Percentiles rank a stretch among this genome's conserved stretches.
Evolutionary conservation across 331 rosid species (phyloP).

Genomic region (Saraca asoca): DNA sequence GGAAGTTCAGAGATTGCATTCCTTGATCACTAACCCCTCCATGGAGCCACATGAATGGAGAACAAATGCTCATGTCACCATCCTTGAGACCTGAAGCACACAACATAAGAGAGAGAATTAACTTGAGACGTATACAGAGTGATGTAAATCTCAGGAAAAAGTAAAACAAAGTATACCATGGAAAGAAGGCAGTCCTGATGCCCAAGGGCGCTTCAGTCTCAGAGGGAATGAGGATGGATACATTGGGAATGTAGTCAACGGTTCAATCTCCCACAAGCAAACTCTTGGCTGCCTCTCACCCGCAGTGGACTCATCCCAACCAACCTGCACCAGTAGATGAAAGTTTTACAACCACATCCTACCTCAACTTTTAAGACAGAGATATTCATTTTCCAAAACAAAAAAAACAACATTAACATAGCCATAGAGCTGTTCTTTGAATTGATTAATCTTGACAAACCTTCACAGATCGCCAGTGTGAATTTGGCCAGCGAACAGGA

Average conservation of each 20-base stretch:
- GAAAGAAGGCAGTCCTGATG: slow-evolving; percentile 68
- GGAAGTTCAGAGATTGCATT: slow-evolving; percentile 70
- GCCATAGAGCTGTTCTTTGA: slow-evolving; percentile 8
- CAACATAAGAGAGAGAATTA: slow-evolving; percentile 12
- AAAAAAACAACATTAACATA: neutral
- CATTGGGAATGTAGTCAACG: slow-evolving; percentile 91
- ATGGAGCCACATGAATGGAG: slow-evolving; percentile 78
- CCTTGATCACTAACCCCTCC: slow-evolving; percentile 72
- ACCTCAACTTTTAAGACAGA: slow-evolving; percentile 3
- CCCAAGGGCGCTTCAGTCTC: slow-evolving; percentile 87
- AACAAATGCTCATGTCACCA: slow-evolving; percentile 61
- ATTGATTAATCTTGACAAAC: slow-evolving; percentile 45
- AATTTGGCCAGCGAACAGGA: slow-evolving; percentile 69
- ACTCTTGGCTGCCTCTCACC: slow-evolving; percentile 96
- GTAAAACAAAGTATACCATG: slow-evolving; percentile 51
- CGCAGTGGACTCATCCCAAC: slow-evolving; percentile 94
- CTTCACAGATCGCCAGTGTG: slow-evolving; percentile 86
- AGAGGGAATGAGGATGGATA: slow-evolving; percentile 83
- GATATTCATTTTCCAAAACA: neutral
- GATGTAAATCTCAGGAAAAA: neutral
- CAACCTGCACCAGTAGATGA: slow-evolving; percentile 62
- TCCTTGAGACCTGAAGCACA: slow-evolving; percentile 67
- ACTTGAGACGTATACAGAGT: slow-evolving; percentile 9
- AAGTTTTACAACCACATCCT: slow-evolving; percentile 16
- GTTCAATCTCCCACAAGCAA: slow-evolving; percentile 92